Evolutionary conservation across 345 rosid genomes (phyloP).

Genomic region (Syzygium jambos): DNA sequence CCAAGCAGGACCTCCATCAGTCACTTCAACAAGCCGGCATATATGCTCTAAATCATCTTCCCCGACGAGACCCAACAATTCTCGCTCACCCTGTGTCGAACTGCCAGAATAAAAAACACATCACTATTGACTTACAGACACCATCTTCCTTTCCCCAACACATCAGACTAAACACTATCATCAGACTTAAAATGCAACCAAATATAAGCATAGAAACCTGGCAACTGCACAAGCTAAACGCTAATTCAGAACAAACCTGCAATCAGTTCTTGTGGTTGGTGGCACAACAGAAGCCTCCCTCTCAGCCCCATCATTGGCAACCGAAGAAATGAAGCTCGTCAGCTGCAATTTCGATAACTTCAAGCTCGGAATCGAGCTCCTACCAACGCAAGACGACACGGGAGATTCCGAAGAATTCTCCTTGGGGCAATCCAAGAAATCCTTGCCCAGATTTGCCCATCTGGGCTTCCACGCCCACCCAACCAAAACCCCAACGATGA

Average conservation of each 20-base stretch:
- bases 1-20: constrained; percentile 94
- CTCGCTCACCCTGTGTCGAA: constrained; percentile 13
- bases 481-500: constrained; percentile 68
- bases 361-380: constrained; percentile 25
- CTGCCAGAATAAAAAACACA: constrained; percentile 14
- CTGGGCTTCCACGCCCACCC: constrained; percentile 97
- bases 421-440: constrained; percentile 17
- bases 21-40: constrained; percentile 67
- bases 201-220: background rate
- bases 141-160: background rate
- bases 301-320: constrained; percentile 17
- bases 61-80: constrained; percentile 30
- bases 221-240: background rate
- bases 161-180: background rate
- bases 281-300: constrained; percentile 12
- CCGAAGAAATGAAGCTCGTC: constrained; percentile 39
- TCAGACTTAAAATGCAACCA: background rate
- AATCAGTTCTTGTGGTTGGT: constrained; percentile 12
- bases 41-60: constrained; percentile 65
- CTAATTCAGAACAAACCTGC: constrained; percentile 34
- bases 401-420: background rate
- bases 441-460: constrained; percentile 62
- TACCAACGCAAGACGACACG: background rate
- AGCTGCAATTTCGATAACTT: constrained; percentile 42
- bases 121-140: background rate